A percentile compares a stretch with the other conserved stretches of the same genome.
Conservation (phyloP, 1,284 basidiomycete species). For the Gymnopus androsaceus region DNA sequence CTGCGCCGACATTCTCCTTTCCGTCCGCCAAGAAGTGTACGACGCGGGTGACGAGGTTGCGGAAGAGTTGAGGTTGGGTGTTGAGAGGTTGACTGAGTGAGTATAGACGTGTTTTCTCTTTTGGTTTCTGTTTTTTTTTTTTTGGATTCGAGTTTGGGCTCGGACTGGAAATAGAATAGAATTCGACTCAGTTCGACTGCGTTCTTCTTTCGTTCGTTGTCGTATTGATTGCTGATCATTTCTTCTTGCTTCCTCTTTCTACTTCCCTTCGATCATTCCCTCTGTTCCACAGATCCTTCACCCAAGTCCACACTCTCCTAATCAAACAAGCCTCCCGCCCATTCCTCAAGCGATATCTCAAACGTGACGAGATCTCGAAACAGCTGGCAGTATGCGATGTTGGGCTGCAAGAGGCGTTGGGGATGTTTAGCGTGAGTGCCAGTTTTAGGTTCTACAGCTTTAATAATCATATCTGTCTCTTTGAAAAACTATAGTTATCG, state of each 20-base stretch:
- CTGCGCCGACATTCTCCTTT: slow-evolving; percentile 46
- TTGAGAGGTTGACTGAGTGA: slow-evolving; percentile 50
- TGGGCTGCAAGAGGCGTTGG: slow-evolving; percentile 54
- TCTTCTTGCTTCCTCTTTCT: neutral
- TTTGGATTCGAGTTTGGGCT: too few relatives aligned
- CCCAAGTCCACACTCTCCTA: slow-evolving; percentile 52
- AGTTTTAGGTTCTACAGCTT: neutral
- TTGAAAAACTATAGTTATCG: too few relatives aligned
- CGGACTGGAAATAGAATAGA: too few relatives aligned
- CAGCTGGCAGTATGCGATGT: slow-evolving; percentile 57
- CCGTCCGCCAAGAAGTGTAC: slow-evolving; percentile 43
- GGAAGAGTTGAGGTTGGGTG: slow-evolving; percentile 35
- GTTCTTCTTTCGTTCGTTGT: neutral
- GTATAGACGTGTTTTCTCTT: slow-evolving; percentile 32
- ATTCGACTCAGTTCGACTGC: neutral
- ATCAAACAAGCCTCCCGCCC: slow-evolving; percentile 63
- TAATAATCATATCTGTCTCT: too few relatives aligned
- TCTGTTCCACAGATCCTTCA: slow-evolving; percentile 45
- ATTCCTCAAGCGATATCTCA: slow-evolving; percentile 78
- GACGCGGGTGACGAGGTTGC: slow-evolving; percentile 39
- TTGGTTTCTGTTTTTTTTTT: neutral
- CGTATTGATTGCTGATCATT: neutral
- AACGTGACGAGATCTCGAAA: slow-evolving; percentile 67
- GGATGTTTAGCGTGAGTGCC: slow-evolving; percentile 55
- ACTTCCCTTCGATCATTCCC: neutral